Evolutionary conservation across 805 yeast genomes (phyloP), one percentile per base, ranked within the genome.

Genomic region (Metschnikowia cubensis): DNA sequence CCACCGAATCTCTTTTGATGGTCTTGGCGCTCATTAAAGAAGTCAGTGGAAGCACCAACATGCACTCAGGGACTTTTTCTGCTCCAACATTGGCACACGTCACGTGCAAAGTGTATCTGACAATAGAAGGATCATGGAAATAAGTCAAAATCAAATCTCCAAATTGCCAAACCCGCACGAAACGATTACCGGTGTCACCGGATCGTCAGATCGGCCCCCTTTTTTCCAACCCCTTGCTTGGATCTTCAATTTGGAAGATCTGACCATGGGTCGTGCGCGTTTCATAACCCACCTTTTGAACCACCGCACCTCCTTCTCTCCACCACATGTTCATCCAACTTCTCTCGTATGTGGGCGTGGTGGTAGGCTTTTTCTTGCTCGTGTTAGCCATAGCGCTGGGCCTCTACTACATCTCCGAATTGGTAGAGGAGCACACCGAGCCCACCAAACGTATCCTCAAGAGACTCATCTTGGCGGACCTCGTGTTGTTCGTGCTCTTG

Each of bases 401-500:
- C 0, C 73, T 94, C 33, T 94, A 90, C 73, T 91, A 90, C 60
- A 74, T 92, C 35, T 87, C 96, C 7, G 99, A 94, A 64, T 70
- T 90, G 32, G 96, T 94, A 14, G 99, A 94, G 64, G 97, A 91
- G 61, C 92, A 94, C 65, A 80, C 96, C 0, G 94, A 87, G 55
- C 82, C 90, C 44, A 88, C 98, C 10, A 85, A 81, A 59, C 70
- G 89, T 50, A 74, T 89, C 48, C 72, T 94, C 35, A 75, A 74
- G 41, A 75, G 83, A 55, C 64, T 82, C 47, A 89, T 91, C 33
- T 81, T 82, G 63, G 70, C 71, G 2, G 80, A 89, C n/a, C 77
- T 87, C 8, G 75, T 53, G 0, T 56, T 78, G 0, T 79, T 82
- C 46, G 64, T 81, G 1, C 71, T 87, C 17, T 73, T 94, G 20